phyloP scores from a whole-genome alignment of 2,329 filamentous ascomycete genomes.

The Leptosphaerulina australis region DNA sequence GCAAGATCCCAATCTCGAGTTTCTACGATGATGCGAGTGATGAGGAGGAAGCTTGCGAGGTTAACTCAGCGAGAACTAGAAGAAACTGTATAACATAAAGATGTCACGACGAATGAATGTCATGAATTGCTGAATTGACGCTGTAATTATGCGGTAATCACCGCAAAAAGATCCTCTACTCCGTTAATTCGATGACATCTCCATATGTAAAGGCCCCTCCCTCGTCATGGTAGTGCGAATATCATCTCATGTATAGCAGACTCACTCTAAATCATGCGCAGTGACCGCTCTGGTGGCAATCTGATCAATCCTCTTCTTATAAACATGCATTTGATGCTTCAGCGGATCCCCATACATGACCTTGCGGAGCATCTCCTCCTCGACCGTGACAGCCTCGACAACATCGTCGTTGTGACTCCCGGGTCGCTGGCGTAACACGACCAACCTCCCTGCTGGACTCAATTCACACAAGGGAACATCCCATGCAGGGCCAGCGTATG shows the following conservation, averaged over 20 bases:
- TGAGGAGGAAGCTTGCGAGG: slow-evolving; percentile 13
- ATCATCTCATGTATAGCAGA: too few relatives aligned
- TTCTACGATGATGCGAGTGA: slow-evolving; percentile 26
- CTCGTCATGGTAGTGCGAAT: too few relatives aligned
- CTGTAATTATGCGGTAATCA: too few relatives aligned
- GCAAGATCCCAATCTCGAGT: background rate
- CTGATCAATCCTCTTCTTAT: slow-evolving; percentile 72
- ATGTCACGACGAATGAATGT: too few relatives aligned
- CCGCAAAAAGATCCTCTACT: too few relatives aligned
- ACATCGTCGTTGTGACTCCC: slow-evolving; percentile 53
- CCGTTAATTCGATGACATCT: too few relatives aligned
- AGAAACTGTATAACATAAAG: too few relatives aligned
- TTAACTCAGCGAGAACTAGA: too few relatives aligned
- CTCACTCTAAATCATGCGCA: slow-evolving; percentile 28
- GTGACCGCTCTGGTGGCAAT: slow-evolving; percentile 73
- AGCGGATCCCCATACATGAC: slow-evolving; percentile 83
- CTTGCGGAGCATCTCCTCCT: slow-evolving; percentile 69
- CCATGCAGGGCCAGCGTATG: slow-evolving; percentile 59
- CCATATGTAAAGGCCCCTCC: too few relatives aligned
- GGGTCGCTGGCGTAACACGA: slow-evolving; percentile 61
- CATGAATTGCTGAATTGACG: too few relatives aligned
- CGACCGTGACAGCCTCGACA: slow-evolving; percentile 71
- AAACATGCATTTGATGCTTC: slow-evolving; percentile 80
- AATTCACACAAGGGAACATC: slow-evolving; percentile 68
- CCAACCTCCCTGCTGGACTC: slow-evolving; percentile 71